A percentile compares a stretch with the other conserved stretches of the same genome.
phyloP scores from a whole-genome alignment of 2,329 filamentous ascomycete species.

The Aureobasidium uvarum region DNA sequence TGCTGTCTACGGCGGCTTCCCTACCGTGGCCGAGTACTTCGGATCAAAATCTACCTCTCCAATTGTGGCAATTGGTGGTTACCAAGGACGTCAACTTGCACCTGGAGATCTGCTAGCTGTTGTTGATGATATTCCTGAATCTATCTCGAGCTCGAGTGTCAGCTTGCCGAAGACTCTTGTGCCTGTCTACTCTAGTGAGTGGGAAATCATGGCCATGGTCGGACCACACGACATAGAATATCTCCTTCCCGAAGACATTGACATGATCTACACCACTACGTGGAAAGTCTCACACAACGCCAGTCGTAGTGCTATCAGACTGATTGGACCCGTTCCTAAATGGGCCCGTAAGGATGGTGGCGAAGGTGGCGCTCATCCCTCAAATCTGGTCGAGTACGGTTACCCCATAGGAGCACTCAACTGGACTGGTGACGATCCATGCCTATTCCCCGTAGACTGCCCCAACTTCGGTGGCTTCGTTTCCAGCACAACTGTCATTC shows the following conservation, averaged over 20 bases:
- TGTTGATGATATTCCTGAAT: slow-evolving; percentile 41
- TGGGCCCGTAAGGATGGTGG: slow-evolving; percentile 61
- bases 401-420: slow-evolving; percentile 60
- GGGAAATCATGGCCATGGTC: slow-evolving; percentile 56
- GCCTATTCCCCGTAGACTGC: slow-evolving; percentile 59
- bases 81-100: slow-evolving; percentile 57
- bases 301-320: slow-evolving; percentile 58
- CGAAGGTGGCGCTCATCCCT: slow-evolving; percentile 62
- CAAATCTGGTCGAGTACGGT: slow-evolving; percentile 54
- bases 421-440: slow-evolving; percentile 61
- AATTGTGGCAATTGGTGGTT: slow-evolving; percentile 58
- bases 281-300: slow-evolving; percentile 64
- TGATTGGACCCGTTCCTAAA: slow-evolving; percentile 58
- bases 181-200: slow-evolving; percentile 51
- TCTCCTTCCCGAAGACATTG: slow-evolving; percentile 52
- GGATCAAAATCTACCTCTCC: slow-evolving; percentile 60
- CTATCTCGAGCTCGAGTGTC: slow-evolving; percentile 33
- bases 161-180: slow-evolving; percentile 48
- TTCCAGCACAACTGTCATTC: slow-evolving; percentile 55
- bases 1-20: slow-evolving; percentile 57
- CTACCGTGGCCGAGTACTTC: slow-evolving; percentile 55
- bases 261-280: slow-evolving; percentile 57
- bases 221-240: slow-evolving; percentile 59
- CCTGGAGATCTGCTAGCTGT: slow-evolving; percentile 55
- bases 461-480: slow-evolving; percentile 63